phyloP scores from a whole-genome alignment of 345 rosid species.

The Gossypium thurberi region DNA sequence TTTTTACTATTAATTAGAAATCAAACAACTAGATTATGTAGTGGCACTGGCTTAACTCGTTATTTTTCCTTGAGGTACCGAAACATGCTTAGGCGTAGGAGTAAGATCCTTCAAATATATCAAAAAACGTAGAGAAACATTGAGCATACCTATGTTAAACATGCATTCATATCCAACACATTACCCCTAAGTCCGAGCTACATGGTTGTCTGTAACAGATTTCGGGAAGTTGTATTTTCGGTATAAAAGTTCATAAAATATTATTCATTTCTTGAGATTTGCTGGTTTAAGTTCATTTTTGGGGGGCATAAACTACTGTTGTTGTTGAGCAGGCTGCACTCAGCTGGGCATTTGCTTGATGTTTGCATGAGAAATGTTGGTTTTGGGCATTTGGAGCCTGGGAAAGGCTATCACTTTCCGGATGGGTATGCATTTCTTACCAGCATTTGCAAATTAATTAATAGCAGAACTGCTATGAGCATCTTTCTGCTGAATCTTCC shows the following conservation, averaged over 20 bases:
- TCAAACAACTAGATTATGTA: background rate
- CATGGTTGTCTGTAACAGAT: background rate
- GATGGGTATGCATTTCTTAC: conserved; percentile 48
- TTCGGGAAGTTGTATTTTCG: background rate
- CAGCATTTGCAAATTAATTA: background rate
- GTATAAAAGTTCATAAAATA: background rate
- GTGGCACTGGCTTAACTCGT: background rate
- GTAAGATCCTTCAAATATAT: no score
- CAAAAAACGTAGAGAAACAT: no score
- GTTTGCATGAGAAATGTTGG: conserved; percentile 55
- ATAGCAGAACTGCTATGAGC: background rate
- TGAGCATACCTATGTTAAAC: no score
- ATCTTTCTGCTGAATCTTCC: background rate
- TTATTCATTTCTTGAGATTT: background rate
- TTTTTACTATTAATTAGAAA: no score
- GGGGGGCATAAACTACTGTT: background rate
- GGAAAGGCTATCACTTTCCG: conserved; percentile 84
- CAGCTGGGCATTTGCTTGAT: conserved; percentile 86
- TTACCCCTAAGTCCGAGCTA: background rate
- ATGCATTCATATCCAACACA: no score
- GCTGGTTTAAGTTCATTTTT: background rate
- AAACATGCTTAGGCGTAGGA: no score
- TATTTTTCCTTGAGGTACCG: no score
- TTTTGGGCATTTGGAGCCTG: conserved; percentile 58
- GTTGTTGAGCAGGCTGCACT: conserved; percentile 55